Base-by-base conservation (phyloP, 768 basidiomycete species). In the Chalciporus piperatus region DNA sequence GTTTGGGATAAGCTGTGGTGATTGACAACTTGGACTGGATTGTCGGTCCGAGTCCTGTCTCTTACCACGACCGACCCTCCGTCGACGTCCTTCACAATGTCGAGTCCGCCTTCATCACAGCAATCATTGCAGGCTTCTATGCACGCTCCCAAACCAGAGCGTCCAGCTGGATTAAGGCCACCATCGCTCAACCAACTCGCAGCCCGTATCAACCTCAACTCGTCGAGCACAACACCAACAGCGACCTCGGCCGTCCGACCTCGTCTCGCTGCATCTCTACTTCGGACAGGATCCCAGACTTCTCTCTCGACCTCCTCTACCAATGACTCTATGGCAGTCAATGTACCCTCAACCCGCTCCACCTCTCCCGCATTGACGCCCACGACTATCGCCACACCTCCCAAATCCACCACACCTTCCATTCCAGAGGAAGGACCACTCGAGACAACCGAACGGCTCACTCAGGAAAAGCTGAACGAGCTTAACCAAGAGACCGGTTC, bases 101-200 rank as follows among this genome's bases (percentile, higher is more conserved):
- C 67, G 41, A 67, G 67, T 45, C 67, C 67, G 35, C 62, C 72
- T 41, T 53, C 53, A 52, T 56, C 62, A 25, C 51, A 45, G 17
- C 64, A 63, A 16, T 67, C 64, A 22, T 17, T 70, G 35, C 61
- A 70, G 12, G 53, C 69, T 11, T 62, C 69, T 14, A 54, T 70
- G 52, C 67, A 72, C 45, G 69, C 61, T 2, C 65, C 72, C 41
- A 75, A 73, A 56, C 64, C 73, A 19, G 75, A 76, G 43, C 66
- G 72, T 16, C 49, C 70, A n/a, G 45, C 58, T 6, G 59, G 59
- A 23, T 35, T 62, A 23, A 81, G 87, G 20, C 73, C 84, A 16
- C 88, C 88, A 1, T 89, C 89, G 7, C 77, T 92, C 13, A 87
- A 89, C 71, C 87, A 90, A 68, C 82, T 92, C 48, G 89, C 87